Base-by-base conservation (phyloP, 2,329 filamentous ascomycete genomes). In the Xylaria arbuscula region DNA sequence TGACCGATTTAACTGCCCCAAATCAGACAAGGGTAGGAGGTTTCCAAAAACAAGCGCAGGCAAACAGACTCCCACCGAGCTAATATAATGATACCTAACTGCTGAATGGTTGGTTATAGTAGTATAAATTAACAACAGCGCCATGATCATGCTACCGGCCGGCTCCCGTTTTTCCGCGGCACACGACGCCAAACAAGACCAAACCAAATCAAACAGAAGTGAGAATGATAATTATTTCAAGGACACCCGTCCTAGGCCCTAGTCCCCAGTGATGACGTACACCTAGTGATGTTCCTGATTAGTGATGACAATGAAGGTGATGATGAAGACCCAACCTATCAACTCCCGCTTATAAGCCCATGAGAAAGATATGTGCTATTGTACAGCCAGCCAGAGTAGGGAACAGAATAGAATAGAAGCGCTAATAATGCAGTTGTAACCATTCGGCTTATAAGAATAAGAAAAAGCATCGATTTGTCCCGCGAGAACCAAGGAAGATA, bases 301-400 rank as follows among this genome's bases (percentile, higher is more conserved):
- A 5, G 28, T 28, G 28, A 28, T 28, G 28, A 28, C 28, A 28
- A 28, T 28, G 28, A 28, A 5, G 53, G 42, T 56, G 22, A 56
- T 45, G n/a, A 17, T 45, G 28, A 36, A 22, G 17, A 36, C 15
- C 59, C 36, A 48, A 11, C 19, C 51, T 36, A 34, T n/a, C 6
- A 51, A 58, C 54, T 51, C 53, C 53, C 45, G 62, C 62, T 56
- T n/a, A 50, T 50, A 51, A 63, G 61, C 28, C 50, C 38, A 19
- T 11, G 9, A 38, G 19, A 34, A 62, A 45, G 11, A 56, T 7
- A 22, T 4, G 17, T 24, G 32, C 53, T 62, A 22, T 54, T 62
- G 22, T 54, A 53, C 48, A 62, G 24, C 17, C n/a, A 42, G 36
- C 28, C 28, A 28, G 28, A 28, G 28, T 28, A 28, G 28, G 5